These are phyloP conservation scores for Fusarium sambucinum DNA, from an alignment of 2,329 filamentous ascomycete genomes.

Conservation along the genomic window DNA sequence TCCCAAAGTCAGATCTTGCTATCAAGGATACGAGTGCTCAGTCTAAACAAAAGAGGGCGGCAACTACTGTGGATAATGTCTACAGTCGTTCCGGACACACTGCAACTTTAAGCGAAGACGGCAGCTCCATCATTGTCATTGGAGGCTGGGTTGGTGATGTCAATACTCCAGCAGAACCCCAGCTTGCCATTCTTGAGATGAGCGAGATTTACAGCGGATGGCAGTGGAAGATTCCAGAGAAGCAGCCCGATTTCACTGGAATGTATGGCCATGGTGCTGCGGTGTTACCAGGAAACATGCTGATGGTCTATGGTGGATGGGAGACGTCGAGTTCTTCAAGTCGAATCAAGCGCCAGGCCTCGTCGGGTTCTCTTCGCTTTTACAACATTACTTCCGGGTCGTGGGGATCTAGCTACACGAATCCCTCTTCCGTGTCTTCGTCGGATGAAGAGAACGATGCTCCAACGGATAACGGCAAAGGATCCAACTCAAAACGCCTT, in stretches of 20 bases:
- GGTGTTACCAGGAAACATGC: constrained; percentile 73
- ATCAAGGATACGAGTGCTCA: constrained; percentile 51
- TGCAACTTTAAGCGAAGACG: constrained; percentile 82
- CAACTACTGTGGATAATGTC: constrained; percentile 58
- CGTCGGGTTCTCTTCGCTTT: constrained; percentile 55
- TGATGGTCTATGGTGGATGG: constrained; percentile 76
- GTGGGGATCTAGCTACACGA: constrained; percentile 65
- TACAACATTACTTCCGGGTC: constrained; percentile 69
- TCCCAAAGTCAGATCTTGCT: constrained; percentile 67
- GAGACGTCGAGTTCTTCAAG: constrained; percentile 61
- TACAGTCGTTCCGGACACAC: constrained; percentile 92
- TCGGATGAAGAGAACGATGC: constrained; percentile 33
- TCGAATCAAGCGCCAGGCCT: constrained; percentile 52
- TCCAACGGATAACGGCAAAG: constrained; percentile 38
- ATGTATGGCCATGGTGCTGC: constrained; percentile 74
- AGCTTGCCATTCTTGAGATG: constrained; percentile 81
- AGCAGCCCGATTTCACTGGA: constrained; percentile 60
- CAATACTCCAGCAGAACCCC: constrained; percentile 80
- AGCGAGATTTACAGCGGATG: constrained; percentile 80
- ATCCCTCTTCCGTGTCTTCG: constrained; percentile 52
- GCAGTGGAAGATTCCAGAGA: constrained; percentile 74
- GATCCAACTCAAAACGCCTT: constrained; percentile 43
- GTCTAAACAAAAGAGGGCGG: constrained; percentile 23
- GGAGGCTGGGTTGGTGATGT: constrained; percentile 95
- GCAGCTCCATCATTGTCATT: constrained; percentile 79